A percentile compares a stretch with the other conserved stretches of the same genome.
Evolutionary conservation across 805 yeast species (phyloP).

Genomic region (Lipomyces yamadae): DNA sequence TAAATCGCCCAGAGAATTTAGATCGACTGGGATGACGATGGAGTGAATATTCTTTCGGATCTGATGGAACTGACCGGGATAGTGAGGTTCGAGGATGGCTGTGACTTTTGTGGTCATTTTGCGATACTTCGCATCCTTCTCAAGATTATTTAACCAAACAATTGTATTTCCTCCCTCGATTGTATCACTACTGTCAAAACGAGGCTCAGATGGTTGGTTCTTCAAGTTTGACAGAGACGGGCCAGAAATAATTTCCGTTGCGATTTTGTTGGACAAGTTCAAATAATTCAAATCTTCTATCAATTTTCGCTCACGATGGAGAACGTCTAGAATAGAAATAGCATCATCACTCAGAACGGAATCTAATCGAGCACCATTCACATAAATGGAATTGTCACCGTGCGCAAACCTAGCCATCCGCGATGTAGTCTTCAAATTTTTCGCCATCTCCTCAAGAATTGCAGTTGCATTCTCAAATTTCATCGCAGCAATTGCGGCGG

Average conservation of each 20-base stretch:
- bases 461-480: constrained; percentile 24
- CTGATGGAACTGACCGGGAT: constrained; percentile 69
- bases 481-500: constrained; percentile 48
- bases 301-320: constrained; percentile 49
- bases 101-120: constrained; percentile 53
- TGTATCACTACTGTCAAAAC: constrained; percentile 46
- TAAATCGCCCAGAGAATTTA: constrained; percentile 59
- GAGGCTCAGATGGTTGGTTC: constrained; percentile 24
- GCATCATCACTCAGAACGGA: constrained; percentile 49
- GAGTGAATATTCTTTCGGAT: constrained; percentile 77
- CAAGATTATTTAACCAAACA: constrained; percentile 79
- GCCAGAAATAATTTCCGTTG: constrained; percentile 48
- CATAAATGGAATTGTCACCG: constrained; percentile 51
- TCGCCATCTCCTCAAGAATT: constrained; percentile 39
- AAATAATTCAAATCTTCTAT: constrained; percentile 43
- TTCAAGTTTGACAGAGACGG: constrained; percentile 34
- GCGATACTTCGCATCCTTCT: constrained; percentile 60
- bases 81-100: constrained; percentile 53
- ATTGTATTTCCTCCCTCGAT: constrained; percentile 48
- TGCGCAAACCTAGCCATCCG: constrained; percentile 31
- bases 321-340: constrained; percentile 44
- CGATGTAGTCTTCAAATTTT: constrained; percentile 24
- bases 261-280: constrained; percentile 45
- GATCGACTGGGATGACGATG: constrained; percentile 67
- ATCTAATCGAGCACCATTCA: constrained; percentile 64